A percentile compares a stretch with the other conserved stretches of the same genome.
Evolutionary conservation across 2,329 filamentous ascomycete species (phyloP).

Genomic region (Simplicillium aogashimaense): DNA sequence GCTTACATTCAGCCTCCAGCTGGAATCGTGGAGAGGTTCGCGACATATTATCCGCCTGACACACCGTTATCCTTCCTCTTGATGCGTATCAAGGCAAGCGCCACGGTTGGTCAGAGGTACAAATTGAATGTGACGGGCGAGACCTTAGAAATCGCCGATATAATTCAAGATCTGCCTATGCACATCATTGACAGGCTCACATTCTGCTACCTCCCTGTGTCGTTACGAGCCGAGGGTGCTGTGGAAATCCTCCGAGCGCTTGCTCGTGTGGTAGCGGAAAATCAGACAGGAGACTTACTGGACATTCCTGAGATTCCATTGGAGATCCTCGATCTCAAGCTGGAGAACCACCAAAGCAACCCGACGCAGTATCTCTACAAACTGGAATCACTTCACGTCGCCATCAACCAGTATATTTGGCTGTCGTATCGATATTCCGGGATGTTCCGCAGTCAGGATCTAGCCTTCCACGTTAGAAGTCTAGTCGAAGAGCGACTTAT

Average conservation of each 20-base stretch:
- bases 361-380: constrained; percentile 49
- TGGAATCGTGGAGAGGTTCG: constrained; percentile 62
- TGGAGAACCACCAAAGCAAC: constrained; percentile 22
- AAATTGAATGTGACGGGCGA: constrained; percentile 51
- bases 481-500: constrained; percentile 68
- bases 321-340: constrained; percentile 60
- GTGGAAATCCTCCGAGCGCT: constrained; percentile 48
- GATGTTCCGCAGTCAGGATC: constrained; percentile 62
- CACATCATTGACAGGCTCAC: constrained; percentile 64
- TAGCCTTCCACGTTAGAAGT: constrained; percentile 71
- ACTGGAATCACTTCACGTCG: constrained; percentile 72
- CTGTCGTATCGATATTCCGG: constrained; percentile 80
- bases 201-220: constrained; percentile 62
- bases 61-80: constrained; percentile 81
- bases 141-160: constrained; percentile 57
- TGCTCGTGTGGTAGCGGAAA: constrained; percentile 59
- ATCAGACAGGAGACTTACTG: constrained; percentile 57
- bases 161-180: constrained; percentile 63
- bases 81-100: constrained; percentile 61
- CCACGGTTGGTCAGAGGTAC: constrained; percentile 54
- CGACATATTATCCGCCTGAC: constrained; percentile 68
- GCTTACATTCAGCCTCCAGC: constrained; percentile 70
- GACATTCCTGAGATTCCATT: constrained; percentile 63
- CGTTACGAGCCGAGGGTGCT: constrained; percentile 39
- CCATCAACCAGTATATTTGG: constrained; percentile 83